A percentile compares a stretch with the other conserved stretches of the same genome.
phyloP scores from a whole-genome alignment of 2,329 filamentous ascomycete genomes.

The Beauveria medogensis region DNA sequence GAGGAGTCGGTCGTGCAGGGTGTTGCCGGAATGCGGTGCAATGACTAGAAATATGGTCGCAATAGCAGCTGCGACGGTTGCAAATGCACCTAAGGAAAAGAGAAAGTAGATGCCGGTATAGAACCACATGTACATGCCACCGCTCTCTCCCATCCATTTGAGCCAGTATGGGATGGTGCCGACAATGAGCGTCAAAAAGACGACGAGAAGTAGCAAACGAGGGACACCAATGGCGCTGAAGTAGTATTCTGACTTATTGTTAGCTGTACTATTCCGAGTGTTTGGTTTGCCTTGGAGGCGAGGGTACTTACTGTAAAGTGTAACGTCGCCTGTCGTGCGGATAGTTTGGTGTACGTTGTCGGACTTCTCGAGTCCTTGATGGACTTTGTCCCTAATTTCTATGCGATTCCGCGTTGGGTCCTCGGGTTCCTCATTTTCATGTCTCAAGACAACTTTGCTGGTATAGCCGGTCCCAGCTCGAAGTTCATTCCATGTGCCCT shows the following conservation, averaged over 20 bases:
- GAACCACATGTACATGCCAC: not conserved
- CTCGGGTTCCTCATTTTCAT: not conserved
- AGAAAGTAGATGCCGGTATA: slow-evolving; percentile 3
- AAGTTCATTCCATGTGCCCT: slow-evolving; percentile 13
- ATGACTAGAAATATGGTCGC: slow-evolving; percentile 4
- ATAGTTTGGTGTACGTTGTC: not conserved
- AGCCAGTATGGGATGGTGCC: not conserved
- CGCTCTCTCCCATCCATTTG: not conserved
- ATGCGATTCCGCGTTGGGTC: not conserved
- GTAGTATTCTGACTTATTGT: not conserved
- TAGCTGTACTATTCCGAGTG: not conserved
- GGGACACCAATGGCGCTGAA: not conserved
- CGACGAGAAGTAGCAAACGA: not conserved
- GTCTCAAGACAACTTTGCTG: not conserved
- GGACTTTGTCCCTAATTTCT: not conserved
- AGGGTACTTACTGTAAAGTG: not conserved
- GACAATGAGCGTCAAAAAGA: not conserved
- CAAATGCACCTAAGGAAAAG: slow-evolving; percentile 6
- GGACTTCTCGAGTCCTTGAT: not conserved
- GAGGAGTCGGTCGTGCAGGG: slow-evolving; percentile 10
- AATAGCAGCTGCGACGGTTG: slow-evolving; percentile 4
- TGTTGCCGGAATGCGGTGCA: slow-evolving; percentile 4
- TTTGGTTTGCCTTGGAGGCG: not conserved
- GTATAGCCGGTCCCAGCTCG: slow-evolving; percentile 6
- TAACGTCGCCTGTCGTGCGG: not conserved